A percentile compares a stretch with the other conserved stretches of the same genome.
Conservation (phyloP, 169 alveolate species). For the Plasmodium malariae region DNA sequence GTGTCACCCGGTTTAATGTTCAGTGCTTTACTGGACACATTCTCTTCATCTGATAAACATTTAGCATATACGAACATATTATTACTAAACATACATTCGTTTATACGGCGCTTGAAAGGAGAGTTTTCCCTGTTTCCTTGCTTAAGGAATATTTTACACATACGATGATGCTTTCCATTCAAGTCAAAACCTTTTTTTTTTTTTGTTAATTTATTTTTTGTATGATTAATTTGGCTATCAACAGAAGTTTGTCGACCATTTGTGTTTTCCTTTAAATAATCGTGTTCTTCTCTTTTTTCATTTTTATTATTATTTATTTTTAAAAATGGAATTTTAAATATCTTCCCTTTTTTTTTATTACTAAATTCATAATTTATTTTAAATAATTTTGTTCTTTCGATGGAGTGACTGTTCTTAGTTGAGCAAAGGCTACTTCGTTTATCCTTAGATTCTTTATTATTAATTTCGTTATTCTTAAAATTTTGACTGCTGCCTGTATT, state of each 20-base stretch:
- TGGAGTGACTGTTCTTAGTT: conserved; percentile 1
- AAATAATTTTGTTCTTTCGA: conserved; percentile 43
- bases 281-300: background rate
- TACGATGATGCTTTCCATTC: background rate
- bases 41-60: conserved; percentile 24
- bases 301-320: conserved; percentile 27
- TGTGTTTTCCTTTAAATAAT: background rate
- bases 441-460: background rate
- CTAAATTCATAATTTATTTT: conserved; percentile 16
- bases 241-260: background rate
- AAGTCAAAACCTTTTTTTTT: background rate
- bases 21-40: background rate
- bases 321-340: conserved; percentile 16
- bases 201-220: background rate
- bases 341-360: conserved; percentile 22
- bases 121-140: background rate
- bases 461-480: background rate
- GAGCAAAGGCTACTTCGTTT: background rate
- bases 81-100: background rate
- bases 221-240: background rate
- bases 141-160: conserved; percentile 1
- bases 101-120: background rate
- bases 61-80: conserved; percentile 31
- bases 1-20: background rate
- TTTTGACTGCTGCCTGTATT: too few species aligned